Evolutionary conservation across 208 protist genomes (phyloP).

Genomic region (Trypanosoma brucei): DNA sequence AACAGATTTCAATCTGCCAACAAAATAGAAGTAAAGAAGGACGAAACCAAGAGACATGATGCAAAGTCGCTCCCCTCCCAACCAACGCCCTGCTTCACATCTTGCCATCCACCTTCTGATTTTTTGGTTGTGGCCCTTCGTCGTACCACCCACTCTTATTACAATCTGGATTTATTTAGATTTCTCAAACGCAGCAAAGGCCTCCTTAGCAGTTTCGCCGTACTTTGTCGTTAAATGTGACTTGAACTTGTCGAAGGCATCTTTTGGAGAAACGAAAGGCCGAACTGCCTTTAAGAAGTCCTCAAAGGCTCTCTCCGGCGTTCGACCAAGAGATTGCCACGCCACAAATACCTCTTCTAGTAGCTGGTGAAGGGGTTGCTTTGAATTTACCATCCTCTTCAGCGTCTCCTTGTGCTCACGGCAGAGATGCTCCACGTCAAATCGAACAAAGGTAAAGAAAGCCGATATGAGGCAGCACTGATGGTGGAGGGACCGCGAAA

Average conservation of each 20-base stretch:
- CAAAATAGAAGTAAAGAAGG: too few relatives aligned
- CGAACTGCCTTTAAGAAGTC: conserved; percentile 48
- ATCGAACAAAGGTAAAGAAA: conserved; percentile 82
- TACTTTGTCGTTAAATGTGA: conserved; percentile 34
- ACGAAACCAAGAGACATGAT: too few relatives aligned
- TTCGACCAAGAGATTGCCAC: conserved; percentile 51
- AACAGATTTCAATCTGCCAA: too few relatives aligned
- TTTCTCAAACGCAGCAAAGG: conserved; percentile 22
- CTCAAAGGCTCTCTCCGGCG: conserved; percentile 34
- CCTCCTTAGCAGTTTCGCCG: conserved; percentile 1
- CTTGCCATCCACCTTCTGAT: too few relatives aligned
- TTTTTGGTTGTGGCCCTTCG: too few relatives aligned
- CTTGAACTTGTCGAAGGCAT: conserved; percentile 45
- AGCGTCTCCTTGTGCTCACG: conserved; percentile 53
- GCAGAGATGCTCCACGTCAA: conserved; percentile 62
- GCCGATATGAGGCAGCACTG: conserved; percentile 46
- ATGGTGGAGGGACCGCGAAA: conserved; percentile 22
- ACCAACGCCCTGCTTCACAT: too few relatives aligned
- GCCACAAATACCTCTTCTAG: conserved; percentile 78
- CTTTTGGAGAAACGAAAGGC: conserved; percentile 25
- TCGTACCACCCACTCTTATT: not conserved
- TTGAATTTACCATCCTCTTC: conserved; percentile 51
- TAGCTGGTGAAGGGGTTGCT: conserved; percentile 23
- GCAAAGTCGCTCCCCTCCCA: too few relatives aligned
- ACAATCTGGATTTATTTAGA: conserved; percentile 1